phyloP scores from a whole-genome alignment of 176 grass and related monocot species.

The Triticum dicoccoides region DNA sequence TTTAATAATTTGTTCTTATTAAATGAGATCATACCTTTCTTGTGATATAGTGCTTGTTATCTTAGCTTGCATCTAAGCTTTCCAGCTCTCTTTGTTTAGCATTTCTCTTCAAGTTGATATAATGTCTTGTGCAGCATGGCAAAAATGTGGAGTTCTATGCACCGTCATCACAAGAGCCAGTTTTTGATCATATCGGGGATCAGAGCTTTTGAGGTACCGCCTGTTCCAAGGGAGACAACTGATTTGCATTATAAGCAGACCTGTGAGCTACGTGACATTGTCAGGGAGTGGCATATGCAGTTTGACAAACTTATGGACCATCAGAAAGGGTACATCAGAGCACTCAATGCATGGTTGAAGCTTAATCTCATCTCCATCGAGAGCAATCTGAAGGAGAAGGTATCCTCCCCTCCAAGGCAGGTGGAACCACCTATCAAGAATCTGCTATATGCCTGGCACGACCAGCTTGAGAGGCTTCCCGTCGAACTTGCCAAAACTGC shows the following conservation, averaged over 20 bases:
- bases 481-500: constrained; percentile 65
- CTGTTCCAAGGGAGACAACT: constrained; percentile 62
- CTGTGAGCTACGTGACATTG: constrained; percentile 50
- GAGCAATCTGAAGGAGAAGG: constrained; percentile 84
- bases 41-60: constrained; percentile 12
- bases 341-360: constrained; percentile 82
- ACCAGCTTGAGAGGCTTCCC: constrained; percentile 74
- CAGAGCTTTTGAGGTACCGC: constrained; percentile 49
- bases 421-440: constrained; percentile 65
- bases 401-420: constrained; percentile 67
- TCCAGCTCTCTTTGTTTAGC: constrained; percentile 5
- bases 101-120: background rate
- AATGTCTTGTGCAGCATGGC: constrained; percentile 58
- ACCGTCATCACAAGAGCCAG: constrained; percentile 58
- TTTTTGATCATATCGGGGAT: constrained; percentile 26
- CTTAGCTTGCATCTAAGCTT: background rate
- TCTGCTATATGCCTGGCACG: constrained; percentile 79
- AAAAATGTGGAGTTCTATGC: constrained; percentile 80
- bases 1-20: constrained; percentile 2
- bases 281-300: constrained; percentile 72
- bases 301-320: constrained; percentile 67
- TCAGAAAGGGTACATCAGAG: constrained; percentile 81
- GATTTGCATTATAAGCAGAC: constrained; percentile 60
- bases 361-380: constrained; percentile 88
- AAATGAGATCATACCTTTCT: constrained; percentile 8